A percentile compares a stretch with the other conserved stretches of the same genome.
Conservation (phyloP, 1,139 yeast genomes). For the Suzukiozyma palmioleophila region DNA sequence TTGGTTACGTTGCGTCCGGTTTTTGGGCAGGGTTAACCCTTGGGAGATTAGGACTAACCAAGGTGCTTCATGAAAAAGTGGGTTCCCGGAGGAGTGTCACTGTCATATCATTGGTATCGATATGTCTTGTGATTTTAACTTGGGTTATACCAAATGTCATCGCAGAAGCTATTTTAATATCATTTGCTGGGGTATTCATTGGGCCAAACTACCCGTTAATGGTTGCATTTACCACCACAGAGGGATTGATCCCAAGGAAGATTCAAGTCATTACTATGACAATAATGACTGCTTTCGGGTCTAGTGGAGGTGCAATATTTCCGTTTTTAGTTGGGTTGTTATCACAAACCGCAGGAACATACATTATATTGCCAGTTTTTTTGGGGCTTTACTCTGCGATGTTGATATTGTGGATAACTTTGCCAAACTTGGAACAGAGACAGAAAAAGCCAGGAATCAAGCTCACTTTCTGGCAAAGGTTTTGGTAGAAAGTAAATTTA, state of each 20-base stretch:
- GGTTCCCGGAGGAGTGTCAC: constrained; percentile 50
- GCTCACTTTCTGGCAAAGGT: constrained; percentile 15
- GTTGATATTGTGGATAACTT: constrained; percentile 38
- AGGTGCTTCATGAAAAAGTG: constrained; percentile 32
- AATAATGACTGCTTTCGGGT: constrained; percentile 55
- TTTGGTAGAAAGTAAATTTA: constrained; percentile 14
- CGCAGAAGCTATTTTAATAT: constrained; percentile 42
- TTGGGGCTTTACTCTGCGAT: constrained; percentile 36
- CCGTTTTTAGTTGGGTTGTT: constrained; percentile 55
- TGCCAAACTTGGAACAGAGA: constrained; percentile 36
- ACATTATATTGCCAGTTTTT: constrained; percentile 51
- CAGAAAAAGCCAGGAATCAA: constrained; percentile 11
- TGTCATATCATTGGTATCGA: constrained; percentile 27
- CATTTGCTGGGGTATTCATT: constrained; percentile 44
- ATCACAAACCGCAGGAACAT: constrained; percentile 49
- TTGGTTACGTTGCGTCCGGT: constrained; percentile 67
- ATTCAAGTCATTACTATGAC: constrained; percentile 52
- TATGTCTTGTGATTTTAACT: constrained; percentile 34
- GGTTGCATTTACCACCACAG: constrained; percentile 38
- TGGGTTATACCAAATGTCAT: constrained; percentile 44
- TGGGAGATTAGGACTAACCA: constrained; percentile 51
- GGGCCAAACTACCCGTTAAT: constrained; percentile 57
- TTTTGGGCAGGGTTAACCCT: constrained; percentile 69
- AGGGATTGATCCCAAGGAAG: constrained; percentile 46
- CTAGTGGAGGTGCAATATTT: constrained; percentile 56